Evolutionary conservation across 306 rosid species (phyloP), one percentile per base, ranked within the genome.

Genomic region (Citrullus mucosospermus): DNA sequence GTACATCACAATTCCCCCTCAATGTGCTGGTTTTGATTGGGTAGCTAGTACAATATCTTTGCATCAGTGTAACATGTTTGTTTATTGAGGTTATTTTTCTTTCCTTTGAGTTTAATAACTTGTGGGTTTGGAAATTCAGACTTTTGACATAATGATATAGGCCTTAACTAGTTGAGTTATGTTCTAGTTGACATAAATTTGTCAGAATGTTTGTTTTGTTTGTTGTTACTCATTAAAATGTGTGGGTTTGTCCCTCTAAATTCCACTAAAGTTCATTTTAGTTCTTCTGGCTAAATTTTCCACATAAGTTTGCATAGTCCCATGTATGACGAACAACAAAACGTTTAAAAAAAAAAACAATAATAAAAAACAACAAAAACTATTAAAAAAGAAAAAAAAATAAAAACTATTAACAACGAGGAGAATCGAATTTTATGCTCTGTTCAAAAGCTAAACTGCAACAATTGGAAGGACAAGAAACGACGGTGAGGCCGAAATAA

Each of bases 1-100:
- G 97, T 91, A 83, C 78, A 39, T 71, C 60, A 71, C 34, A 56
- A 39, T 43, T 80, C 70, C 82, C 75, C 66, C 74, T 75, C 84
- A 16, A 77, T 15, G 5, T 54, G 56, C 67, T 39, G 32, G 61
- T 20, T 75, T 41, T 68, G 75, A 13, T 16, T 60, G 4, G 16
- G 0, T 59, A 56, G 10, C 36, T 57, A 7, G 9, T 60, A 12
- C n/a, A 30, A 30, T 62, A 43, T 50, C 72, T 43, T 14, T 36
- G 48, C 17, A 65, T 9, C 16, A 38, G 39, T 16, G 54, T 18
- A 18, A 10, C 15, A 67, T 10, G 44, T 18, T 67, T 6, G 0
- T 38, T 36, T 17, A 66, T 36, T 15, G 16, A 16, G 39, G 8
- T 65, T 32, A 16, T 18, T 18, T 55, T 54, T 55, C 6, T 8